A percentile compares a stretch with the other conserved stretches of the same genome.
phyloP scores from a whole-genome alignment of 495 filamentous ascomycete species.

The Penicillium dipodomyicola region DNA sequence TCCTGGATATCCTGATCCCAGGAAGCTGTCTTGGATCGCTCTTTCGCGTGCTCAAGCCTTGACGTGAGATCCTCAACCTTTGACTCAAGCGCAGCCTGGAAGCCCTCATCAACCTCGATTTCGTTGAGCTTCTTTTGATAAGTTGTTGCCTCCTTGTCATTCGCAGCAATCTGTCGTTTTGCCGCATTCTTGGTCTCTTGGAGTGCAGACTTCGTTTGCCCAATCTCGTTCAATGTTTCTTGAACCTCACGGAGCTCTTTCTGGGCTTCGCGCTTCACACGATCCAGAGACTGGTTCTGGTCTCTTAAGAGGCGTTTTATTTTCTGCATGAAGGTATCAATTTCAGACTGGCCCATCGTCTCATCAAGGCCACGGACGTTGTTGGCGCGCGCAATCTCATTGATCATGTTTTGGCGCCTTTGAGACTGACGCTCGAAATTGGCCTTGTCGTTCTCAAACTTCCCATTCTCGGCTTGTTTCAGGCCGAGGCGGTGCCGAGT shows the following conservation, averaged over 20 bases:
- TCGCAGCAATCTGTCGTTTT: slow-evolving; percentile 62
- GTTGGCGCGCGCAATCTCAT: slow-evolving; percentile 73
- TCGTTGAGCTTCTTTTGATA: slow-evolving; percentile 64
- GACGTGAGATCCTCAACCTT: slow-evolving; percentile 67
- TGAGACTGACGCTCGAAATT: slow-evolving; percentile 77
- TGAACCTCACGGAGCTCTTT: slow-evolving; percentile 67
- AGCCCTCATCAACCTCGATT: slow-evolving; percentile 80
- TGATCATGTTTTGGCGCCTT: slow-evolving; percentile 67
- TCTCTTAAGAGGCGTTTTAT: slow-evolving; percentile 73
- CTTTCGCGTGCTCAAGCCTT: slow-evolving; percentile 58
- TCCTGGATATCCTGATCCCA: slow-evolving; percentile 68
- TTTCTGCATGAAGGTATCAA: slow-evolving; percentile 73
- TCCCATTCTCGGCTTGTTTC: slow-evolving; percentile 82
- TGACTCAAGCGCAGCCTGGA: slow-evolving; percentile 68
- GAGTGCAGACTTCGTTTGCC: slow-evolving; percentile 62
- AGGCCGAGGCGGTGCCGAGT: slow-evolving; percentile 55
- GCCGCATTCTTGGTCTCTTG: slow-evolving; percentile 68
- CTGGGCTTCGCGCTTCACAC: slow-evolving; percentile 66
- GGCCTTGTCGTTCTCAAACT: slow-evolving; percentile 78
- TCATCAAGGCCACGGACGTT: slow-evolving; percentile 80
- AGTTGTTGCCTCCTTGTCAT: slow-evolving; percentile 61
- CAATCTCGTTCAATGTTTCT: slow-evolving; percentile 62
- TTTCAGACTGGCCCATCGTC: slow-evolving; percentile 68
- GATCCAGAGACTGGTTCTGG: slow-evolving; percentile 72
- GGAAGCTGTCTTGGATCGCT: slow-evolving; percentile 55